phyloP scores from a whole-genome alignment of 345 rosid species.

The Eucalyptus globulus region DNA sequence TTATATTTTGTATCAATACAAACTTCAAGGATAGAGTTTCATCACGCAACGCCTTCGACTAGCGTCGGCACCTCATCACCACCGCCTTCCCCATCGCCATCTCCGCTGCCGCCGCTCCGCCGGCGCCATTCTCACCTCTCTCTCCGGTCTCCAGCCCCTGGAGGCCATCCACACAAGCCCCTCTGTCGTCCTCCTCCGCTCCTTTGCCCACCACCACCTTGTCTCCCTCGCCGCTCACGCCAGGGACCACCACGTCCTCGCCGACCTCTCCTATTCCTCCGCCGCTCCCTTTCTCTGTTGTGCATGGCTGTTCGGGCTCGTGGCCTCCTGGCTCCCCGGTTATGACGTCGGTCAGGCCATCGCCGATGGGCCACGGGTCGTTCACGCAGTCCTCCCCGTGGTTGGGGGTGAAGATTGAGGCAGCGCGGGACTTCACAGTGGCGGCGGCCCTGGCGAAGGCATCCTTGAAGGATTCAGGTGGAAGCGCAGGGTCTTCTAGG shows the following conservation, averaged over 20 bases:
- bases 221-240: neutral
- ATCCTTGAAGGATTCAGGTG: slow-evolving; percentile 43
- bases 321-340: neutral
- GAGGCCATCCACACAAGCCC: slow-evolving; percentile 15
- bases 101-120: neutral
- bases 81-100: neutral
- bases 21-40: neutral
- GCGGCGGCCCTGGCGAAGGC: slow-evolving; percentile 53
- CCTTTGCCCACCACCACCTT: neutral
- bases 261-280: slow-evolving; percentile 7
- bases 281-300: slow-evolving; percentile 2
- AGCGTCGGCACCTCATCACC: slow-evolving; percentile 9
- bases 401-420: slow-evolving; percentile 20
- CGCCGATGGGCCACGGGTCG: neutral
- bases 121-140: neutral
- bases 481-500: slow-evolving; percentile 45
- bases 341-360: neutral
- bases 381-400: slow-evolving; percentile 5
- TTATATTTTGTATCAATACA: neutral
- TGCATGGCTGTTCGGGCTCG: slow-evolving; percentile 3
- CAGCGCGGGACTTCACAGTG: slow-evolving; percentile 38
- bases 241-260: neutral
- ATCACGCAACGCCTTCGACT: slow-evolving; percentile 23
- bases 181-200: neutral
- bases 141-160: slow-evolving; percentile 9